Evolutionary conservation across 352 stramenopile species (phyloP).

Genomic region (Pythium myriotylum): DNA sequence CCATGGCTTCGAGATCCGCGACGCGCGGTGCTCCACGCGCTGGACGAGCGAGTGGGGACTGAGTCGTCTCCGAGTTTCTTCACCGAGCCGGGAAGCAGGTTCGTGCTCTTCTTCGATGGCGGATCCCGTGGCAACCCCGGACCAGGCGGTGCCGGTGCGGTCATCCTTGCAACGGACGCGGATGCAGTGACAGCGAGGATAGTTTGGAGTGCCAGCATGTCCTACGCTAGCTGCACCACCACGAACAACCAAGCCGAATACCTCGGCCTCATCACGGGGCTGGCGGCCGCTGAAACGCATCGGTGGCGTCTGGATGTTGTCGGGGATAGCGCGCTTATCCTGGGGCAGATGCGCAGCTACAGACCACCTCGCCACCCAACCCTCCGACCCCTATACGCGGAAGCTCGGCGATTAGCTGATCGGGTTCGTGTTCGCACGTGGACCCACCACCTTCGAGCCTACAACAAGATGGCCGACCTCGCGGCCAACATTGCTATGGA

Average conservation of each 20-base stretch:
- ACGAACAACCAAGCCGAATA: constrained; percentile 23
- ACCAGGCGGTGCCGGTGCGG: background rate
- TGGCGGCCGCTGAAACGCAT: background rate
- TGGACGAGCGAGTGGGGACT: too few relatives aligned
- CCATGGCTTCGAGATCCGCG: too few relatives aligned
- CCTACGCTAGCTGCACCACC: background rate
- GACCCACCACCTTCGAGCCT: constrained; percentile 1
- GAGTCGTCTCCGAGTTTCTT: too few relatives aligned
- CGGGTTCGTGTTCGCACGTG: background rate
- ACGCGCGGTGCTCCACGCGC: too few relatives aligned
- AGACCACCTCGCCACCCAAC: background rate
- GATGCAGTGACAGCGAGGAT: background rate
- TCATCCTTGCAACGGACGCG: background rate
- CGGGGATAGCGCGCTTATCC: constrained; percentile 16
- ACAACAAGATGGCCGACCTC: constrained; percentile 12
- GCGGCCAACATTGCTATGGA: constrained; percentile 11
- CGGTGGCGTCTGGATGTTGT: constrained; percentile 13
- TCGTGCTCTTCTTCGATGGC: constrained; percentile 18
- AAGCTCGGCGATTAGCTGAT: constrained; percentile 1
- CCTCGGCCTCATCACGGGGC: constrained; percentile 4
- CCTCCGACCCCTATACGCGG: background rate
- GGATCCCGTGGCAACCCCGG: constrained; percentile 9
- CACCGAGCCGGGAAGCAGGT: too few relatives aligned
- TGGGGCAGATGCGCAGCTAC: background rate
- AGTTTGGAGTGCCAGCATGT: constrained; percentile 5